These are phyloP conservation scores for Marvania coccoides DNA, from an alignment of 139 green algal genomes.

Conservation along the genomic window DNA sequence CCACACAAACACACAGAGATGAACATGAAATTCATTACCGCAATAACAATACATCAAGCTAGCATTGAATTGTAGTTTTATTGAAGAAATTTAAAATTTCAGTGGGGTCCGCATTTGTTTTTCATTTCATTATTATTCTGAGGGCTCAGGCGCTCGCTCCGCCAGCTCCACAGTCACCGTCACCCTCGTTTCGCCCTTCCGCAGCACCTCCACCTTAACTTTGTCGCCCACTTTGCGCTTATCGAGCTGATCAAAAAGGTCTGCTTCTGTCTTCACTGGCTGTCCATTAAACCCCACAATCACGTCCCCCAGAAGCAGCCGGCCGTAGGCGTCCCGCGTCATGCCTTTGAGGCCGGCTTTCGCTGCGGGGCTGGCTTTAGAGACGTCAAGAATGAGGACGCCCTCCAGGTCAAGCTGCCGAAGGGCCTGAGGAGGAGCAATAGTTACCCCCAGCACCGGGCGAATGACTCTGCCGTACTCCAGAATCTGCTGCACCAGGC, in stretches of 20 bases:
- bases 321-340: constrained; percentile 23
- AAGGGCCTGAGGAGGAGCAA: constrained; percentile 57
- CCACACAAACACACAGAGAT: background rate
- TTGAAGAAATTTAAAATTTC: background rate
- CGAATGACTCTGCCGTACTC: constrained; percentile 52
- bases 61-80: background rate
- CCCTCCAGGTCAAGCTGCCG: constrained; percentile 39
- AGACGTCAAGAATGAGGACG: constrained; percentile 38
- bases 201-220: constrained; percentile 30
- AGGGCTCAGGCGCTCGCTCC: constrained; percentile 5
- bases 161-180: constrained; percentile 25
- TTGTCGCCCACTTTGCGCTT: constrained; percentile 41
- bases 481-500: constrained; percentile 75
- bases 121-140: constrained; percentile 11
- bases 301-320: constrained; percentile 45
- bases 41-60: background rate
- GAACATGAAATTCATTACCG: background rate
- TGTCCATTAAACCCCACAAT: constrained; percentile 45
- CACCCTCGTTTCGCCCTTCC: constrained; percentile 9
- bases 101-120: background rate
- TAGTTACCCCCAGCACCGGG: constrained; percentile 80
- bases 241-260: constrained; percentile 56
- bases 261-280: constrained; percentile 36
- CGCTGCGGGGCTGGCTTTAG: constrained; percentile 59
- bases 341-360: constrained; percentile 38